Conservation (phyloP, 2,329 filamentous ascomycete genomes). For the Cryphonectria radicalis region DNA sequence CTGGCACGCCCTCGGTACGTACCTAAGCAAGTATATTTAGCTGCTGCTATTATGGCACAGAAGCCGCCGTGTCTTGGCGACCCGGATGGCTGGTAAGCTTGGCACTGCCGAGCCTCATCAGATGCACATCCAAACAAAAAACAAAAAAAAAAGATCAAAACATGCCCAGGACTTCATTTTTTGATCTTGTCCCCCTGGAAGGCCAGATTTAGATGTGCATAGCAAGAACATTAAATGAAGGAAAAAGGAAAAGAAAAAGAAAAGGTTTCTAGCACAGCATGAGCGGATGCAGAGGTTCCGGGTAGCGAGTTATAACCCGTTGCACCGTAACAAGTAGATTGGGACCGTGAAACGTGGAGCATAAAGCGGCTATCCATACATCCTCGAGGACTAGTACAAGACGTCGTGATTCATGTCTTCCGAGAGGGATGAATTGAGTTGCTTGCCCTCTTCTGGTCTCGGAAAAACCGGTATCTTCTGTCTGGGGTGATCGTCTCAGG, state of each 20-base stretch:
- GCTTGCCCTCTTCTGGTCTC: neutral
- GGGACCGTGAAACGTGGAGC: neutral
- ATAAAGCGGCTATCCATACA: neutral
- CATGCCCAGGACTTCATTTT: too few species aligned
- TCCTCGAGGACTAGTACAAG: too few species aligned
- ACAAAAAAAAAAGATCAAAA: neutral
- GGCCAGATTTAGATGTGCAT: neutral
- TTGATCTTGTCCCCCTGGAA: neutral
- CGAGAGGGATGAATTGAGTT: neutral
- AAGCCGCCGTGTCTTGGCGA: slow-evolving; percentile 1
- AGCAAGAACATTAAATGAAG: neutral
- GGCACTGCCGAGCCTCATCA: neutral
- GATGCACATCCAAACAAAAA: neutral
- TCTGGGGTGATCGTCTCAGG: neutral
- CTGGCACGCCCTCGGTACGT: too few species aligned
- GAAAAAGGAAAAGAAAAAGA: neutral
- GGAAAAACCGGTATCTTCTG: neutral
- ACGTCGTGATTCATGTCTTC: too few species aligned
- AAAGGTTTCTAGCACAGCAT: neutral
- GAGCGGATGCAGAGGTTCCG: neutral
- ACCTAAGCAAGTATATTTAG: neutral
- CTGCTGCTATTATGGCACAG: neutral
- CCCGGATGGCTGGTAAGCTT: slow-evolving; percentile 8
- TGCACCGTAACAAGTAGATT: neutral
- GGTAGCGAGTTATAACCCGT: neutral